These are phyloP conservation scores for Diaporthe nobilis DNA, from an alignment of 2,329 filamentous ascomycete genomes.

Conservation along the genomic window DNA sequence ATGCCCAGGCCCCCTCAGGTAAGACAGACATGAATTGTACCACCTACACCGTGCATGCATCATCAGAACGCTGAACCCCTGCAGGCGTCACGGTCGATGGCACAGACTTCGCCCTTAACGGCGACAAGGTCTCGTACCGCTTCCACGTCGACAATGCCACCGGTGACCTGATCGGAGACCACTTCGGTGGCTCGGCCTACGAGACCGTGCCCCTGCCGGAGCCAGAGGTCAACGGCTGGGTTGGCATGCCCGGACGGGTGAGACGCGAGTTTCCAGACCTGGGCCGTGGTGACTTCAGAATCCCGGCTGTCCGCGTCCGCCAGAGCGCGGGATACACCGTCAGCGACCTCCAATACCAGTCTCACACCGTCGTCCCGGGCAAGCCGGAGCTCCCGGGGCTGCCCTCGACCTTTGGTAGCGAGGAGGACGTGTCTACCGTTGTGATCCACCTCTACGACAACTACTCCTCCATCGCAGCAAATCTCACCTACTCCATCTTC, in stretches of 20 bases:
- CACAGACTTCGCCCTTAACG: conserved; percentile 69
- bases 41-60: neutral
- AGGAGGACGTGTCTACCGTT: conserved; percentile 70
- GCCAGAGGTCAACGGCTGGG: conserved; percentile 68
- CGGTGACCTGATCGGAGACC: conserved; percentile 71
- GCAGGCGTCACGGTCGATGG: conserved; percentile 68
- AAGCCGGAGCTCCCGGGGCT: conserved; percentile 70
- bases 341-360: conserved; percentile 70
- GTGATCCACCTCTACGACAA: conserved; percentile 71
- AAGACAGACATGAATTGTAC: neutral
- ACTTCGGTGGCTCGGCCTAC: conserved; percentile 70
- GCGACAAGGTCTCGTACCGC: conserved; percentile 70
- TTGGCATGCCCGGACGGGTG: conserved; percentile 62
- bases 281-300: conserved; percentile 73
- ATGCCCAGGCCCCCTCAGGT: conserved; percentile 17
- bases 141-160: conserved; percentile 72
- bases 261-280: conserved; percentile 76
- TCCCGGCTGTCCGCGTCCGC: conserved; percentile 72
- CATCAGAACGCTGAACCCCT: neutral
- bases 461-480: conserved; percentile 69
- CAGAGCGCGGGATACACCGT: conserved; percentile 72
- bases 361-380: conserved; percentile 67
- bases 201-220: conserved; percentile 58
- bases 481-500: conserved; percentile 75
- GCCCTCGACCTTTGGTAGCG: conserved; percentile 71